A percentile compares a stretch with the other conserved stretches of the same genome.
Evolutionary conservation across 768 basidiomycete species (phyloP).

Genomic region (Lactarius evosmus): DNA sequence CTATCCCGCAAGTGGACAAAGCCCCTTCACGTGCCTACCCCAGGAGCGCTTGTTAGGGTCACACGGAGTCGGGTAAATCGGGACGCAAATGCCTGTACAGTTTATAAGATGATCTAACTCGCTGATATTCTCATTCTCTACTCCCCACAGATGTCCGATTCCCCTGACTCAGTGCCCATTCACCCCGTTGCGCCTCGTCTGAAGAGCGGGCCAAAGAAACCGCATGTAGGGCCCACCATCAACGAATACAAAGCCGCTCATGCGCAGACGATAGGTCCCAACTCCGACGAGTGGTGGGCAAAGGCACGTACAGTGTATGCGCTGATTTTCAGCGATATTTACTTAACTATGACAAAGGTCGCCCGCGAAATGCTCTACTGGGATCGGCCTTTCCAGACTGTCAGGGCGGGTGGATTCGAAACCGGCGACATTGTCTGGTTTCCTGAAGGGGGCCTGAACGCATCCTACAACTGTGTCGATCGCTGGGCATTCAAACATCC

Average conservation of each 20-base stretch:
- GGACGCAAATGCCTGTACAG: not conserved
- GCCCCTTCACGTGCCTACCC: not conserved
- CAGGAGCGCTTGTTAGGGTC: not conserved
- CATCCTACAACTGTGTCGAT: slow-evolving; percentile 96
- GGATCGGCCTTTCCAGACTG: slow-evolving; percentile 87
- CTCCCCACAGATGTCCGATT: slow-evolving; percentile 31
- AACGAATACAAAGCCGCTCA: slow-evolving; percentile 71
- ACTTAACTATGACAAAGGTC: slow-evolving; percentile 38
- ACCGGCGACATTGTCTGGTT: slow-evolving; percentile 94
- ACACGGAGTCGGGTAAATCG: not conserved
- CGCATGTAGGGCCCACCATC: slow-evolving; percentile 78
- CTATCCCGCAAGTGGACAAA: not conserved
- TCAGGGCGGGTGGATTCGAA: slow-evolving; percentile 77
- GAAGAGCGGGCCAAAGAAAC: slow-evolving; percentile 55
- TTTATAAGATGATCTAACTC: slow-evolving; percentile 15
- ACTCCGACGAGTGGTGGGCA: slow-evolving; percentile 86
- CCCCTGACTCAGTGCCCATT: slow-evolving; percentile 34
- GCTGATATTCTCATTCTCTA: not conserved
- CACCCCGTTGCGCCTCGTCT: slow-evolving; percentile 81
- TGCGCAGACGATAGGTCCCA: slow-evolving; percentile 65
- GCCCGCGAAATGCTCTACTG: slow-evolving; percentile 79
- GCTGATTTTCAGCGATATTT: not conserved
- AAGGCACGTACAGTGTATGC: slow-evolving; percentile 49
- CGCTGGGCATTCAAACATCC: slow-evolving; percentile 92
- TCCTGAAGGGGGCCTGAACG: slow-evolving; percentile 90